Evolutionary conservation across 2,329 filamentous ascomycete genomes (phyloP), one percentile per base, ranked within the genome.

Genomic region (Coleophoma eucalyptorum): DNA sequence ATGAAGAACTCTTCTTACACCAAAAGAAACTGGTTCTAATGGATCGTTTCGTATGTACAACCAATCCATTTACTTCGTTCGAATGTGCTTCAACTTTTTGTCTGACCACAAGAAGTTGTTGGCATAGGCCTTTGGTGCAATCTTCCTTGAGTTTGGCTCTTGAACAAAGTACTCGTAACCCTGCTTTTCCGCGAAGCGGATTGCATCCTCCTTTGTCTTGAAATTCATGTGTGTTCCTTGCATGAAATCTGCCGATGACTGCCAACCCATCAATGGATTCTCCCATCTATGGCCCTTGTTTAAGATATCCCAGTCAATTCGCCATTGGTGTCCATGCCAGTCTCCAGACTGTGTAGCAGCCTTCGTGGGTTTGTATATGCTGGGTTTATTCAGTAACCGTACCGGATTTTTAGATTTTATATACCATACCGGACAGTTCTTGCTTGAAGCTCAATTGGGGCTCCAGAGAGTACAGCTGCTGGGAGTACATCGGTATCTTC

Each of bases 81-180:
- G 81, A 69, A 92, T 83, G 65, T 87, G 82, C 80, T 97, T 97
- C 69, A 97, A 76, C 81, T 93, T 94, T 72, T 83, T 86, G 12
- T 88, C 76, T 55, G 84, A 84, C 76, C 95, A 92, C 57, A 92
- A 67, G 72, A 97, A 99, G 76, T 97, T 96, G 73, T 96, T 95
- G 54, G 94, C 93, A 70, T 99, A 99, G 11, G 90, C 88, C 83
- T 99, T 99, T 54, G 91, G 89, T 15, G 84, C 76, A 63, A 97
- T 86, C 66, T 86, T 88, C 67, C 94, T 84, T 72, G 84, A 83
- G 66, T 97, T 95, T 34, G 94, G 93, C 74, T 97, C 94, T 77
- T 97, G 94, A 20, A 99, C 92, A 69, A 94, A 97, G 73, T 96
- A 99, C 69, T 99, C 93, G 69, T 99, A 99, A 34, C 95, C 94